These are phyloP conservation scores for Scleromitrula shiraiana DNA, from an alignment of 2,329 filamentous ascomycete genomes.

Conservation along the genomic window DNA sequence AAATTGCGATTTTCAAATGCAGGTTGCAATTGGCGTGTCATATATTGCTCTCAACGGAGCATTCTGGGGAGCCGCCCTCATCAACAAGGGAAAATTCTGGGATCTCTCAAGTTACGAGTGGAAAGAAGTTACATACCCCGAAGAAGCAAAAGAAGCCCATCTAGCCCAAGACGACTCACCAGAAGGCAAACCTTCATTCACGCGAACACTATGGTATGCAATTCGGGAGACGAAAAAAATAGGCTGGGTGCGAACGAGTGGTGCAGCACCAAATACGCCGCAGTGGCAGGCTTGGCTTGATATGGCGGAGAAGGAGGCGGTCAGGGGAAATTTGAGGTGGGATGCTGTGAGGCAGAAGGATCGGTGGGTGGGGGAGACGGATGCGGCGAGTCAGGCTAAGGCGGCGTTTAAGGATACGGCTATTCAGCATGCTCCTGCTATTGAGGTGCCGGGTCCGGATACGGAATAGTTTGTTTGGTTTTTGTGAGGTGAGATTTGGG, in stretches of 20 bases:
- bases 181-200: constrained; percentile 42
- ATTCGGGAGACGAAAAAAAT: constrained; percentile 45
- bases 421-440: constrained; percentile 23
- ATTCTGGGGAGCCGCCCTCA: constrained; percentile 41
- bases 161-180: constrained; percentile 27
- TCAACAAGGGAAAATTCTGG: constrained; percentile 43
- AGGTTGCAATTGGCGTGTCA: constrained; percentile 47
- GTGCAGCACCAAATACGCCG: constrained; percentile 43
- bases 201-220: constrained; percentile 50
- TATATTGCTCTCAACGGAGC: constrained; percentile 53
- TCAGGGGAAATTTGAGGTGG: constrained; percentile 33
- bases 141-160: constrained; percentile 34
- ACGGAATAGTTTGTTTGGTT: background rate
- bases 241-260: constrained; percentile 45
- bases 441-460: constrained; percentile 17
- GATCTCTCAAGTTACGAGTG: constrained; percentile 46
- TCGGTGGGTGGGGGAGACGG: constrained; percentile 33
- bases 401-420: constrained; percentile 14
- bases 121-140: constrained; percentile 33
- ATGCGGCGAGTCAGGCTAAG: constrained; percentile 8
- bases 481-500: background rate
- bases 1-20: constrained; percentile 53
- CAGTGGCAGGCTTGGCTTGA: constrained; percentile 46
- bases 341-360: constrained; percentile 42
- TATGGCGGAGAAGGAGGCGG: constrained; percentile 38